Conservation (phyloP, 1,139 yeast genomes). For the Lodderomyces parapsilosis region DNA sequence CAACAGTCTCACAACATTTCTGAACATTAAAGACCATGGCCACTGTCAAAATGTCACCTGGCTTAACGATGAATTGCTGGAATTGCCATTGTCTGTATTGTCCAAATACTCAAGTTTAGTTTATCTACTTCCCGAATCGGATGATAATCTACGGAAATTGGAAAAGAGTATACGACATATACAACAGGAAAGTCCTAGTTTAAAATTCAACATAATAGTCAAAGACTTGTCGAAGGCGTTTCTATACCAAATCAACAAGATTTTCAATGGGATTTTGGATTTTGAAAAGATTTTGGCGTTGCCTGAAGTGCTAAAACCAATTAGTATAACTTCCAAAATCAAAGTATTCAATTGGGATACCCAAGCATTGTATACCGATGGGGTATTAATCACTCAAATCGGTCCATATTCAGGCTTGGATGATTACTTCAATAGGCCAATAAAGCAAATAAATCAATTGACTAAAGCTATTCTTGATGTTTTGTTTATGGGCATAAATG, state of each 20-base stretch:
- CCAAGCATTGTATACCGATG: slow-evolving; percentile 28
- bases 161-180: slow-evolving; percentile 11
- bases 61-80: slow-evolving; percentile 36
- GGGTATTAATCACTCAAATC: slow-evolving; percentile 22
- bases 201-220: slow-evolving; percentile 26
- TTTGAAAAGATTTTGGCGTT: slow-evolving; percentile 19
- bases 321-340: slow-evolving; percentile 21
- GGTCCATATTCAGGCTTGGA: slow-evolving; percentile 21
- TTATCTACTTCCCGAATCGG: slow-evolving; percentile 26
- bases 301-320: slow-evolving; percentile 8
- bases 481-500: slow-evolving; percentile 19
- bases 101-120: slow-evolving; percentile 34
- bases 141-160: slow-evolving; percentile 17
- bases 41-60: slow-evolving; percentile 61
- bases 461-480: slow-evolving; percentile 26
- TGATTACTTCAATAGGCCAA: slow-evolving; percentile 36
- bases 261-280: slow-evolving; percentile 19
- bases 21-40: slow-evolving; percentile 52
- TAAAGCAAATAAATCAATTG: slow-evolving; percentile 30
- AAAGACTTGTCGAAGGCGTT: slow-evolving; percentile 30
- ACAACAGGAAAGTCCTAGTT: slow-evolving; percentile 6
- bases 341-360: slow-evolving; percentile 35
- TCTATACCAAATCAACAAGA: slow-evolving; percentile 27
- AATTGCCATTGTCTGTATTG: slow-evolving; percentile 14
- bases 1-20: slow-evolving; percentile 62